Evolutionary conservation across 164 flowering plant genomes (phyloP).

Genomic region (Akebia trifoliata): DNA sequence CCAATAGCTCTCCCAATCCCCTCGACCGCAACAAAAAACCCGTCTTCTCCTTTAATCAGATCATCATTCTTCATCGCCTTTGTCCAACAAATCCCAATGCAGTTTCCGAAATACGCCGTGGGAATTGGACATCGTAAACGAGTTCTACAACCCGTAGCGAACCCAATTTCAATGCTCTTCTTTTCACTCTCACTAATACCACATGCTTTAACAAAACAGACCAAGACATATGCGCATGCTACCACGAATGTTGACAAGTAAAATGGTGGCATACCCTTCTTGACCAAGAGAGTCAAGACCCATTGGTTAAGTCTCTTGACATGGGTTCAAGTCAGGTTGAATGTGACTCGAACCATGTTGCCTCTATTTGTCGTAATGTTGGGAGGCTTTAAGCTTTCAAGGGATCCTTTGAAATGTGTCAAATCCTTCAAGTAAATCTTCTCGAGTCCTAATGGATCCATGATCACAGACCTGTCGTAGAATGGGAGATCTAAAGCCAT

Average conservation of each 20-base stretch:
- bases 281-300: slow-evolving; percentile 6
- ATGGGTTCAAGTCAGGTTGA: slow-evolving; percentile 15
- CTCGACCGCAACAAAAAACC: slow-evolving; percentile 23
- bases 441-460: slow-evolving; percentile 20
- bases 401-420: not conserved
- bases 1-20: slow-evolving; percentile 22
- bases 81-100: slow-evolving; percentile 15
- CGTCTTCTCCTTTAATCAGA: slow-evolving; percentile 22
- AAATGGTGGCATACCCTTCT: not conserved
- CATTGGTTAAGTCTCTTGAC: slow-evolving; percentile 21
- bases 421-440: not conserved
- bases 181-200: not conserved
- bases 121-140: slow-evolving; percentile 29
- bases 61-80: slow-evolving; percentile 6
- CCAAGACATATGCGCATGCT: slow-evolving; percentile 35
- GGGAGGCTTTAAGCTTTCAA: not conserved
- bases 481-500: not conserved
- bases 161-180: slow-evolving; percentile 12
- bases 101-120: slow-evolving; percentile 46
- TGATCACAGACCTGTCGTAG: slow-evolving; percentile 23
- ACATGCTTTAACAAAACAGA: slow-evolving; percentile 25
- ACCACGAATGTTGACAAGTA: slow-evolving; percentile 30
- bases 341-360: slow-evolving; percentile 24
- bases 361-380: not conserved
- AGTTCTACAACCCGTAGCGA: slow-evolving; percentile 29